Base-by-base conservation (phyloP, 73 alveolate species). In the Paramecium primaurelia region DNA sequence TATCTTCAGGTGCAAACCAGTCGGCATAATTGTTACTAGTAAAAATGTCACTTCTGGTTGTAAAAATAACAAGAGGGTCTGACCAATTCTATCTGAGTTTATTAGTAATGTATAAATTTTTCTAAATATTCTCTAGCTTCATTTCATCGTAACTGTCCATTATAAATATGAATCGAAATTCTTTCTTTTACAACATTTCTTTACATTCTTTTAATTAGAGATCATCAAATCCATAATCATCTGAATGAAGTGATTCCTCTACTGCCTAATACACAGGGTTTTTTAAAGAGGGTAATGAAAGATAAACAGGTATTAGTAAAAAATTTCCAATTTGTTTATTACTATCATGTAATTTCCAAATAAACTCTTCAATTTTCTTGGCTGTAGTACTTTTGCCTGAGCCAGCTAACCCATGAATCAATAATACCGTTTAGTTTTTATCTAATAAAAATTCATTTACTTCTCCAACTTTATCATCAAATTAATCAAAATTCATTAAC, bases 381-480 rank as follows among this genome's bases (percentile, higher is more conserved):
- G 86, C 86, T 22, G 86, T 38, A 2, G 54, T 69, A 69, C 86
- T 69, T 25, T 69, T 69, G 3, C 86, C 86, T 16, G 86, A 69
- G 6, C 86, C 86, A 26, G 86, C 86, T 10, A 25, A 2, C 6
- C 86, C 86, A 69, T 69, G 86, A 5, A 69, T 69, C 14, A 69
- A 69, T 38, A 69, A 25, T 26, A 59, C 16, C 4, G 10, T 26
- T 7, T 22, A 22, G 25, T 26, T 25, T 69, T 59, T 10, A 8
- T 69, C 38, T n/a, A 6, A 25, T n/a, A 59, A 26, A 59, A 59
- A 59, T 6, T 59, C 37, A 59, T 59, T 59, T n/a, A 59, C 32
- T 59, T 59, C 59, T 26, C 54, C 18, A 5, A 8, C 77, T 14
- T 59, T 59, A 59, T 59, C 77, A 7, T 59, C 58, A 45, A 8